Evolutionary conservation across 1,284 basidiomycete species (phyloP).

Genomic region (Austropuccinia psidii): DNA sequence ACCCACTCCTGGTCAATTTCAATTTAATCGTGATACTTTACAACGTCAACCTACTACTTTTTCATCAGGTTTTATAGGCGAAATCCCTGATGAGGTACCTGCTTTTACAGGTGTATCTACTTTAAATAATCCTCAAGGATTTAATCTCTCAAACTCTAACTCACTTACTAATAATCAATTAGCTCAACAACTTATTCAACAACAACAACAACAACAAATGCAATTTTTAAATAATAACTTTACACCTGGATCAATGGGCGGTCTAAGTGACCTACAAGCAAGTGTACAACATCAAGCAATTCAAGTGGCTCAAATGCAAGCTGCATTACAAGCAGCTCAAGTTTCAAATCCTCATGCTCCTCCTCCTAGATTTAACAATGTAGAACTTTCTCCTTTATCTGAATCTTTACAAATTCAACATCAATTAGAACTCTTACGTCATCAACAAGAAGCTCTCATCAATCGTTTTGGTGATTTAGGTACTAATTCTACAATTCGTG

Average conservation of each 20-base stretch:
- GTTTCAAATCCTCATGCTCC: not conserved
- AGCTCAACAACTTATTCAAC: conserved; percentile 29
- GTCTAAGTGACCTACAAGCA: conserved; percentile 38
- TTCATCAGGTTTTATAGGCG: conserved; percentile 18
- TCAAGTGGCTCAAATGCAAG: conserved; percentile 42
- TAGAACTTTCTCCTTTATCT: conserved; percentile 41
- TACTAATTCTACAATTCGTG: not conserved
- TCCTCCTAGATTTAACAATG: conserved; percentile 10
- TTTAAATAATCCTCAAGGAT: conserved; percentile 16
- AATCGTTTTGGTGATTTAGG: conserved; percentile 45
- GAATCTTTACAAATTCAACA: conserved; percentile 50
- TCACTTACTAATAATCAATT: conserved; percentile 16
- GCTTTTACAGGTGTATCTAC: conserved; percentile 10
- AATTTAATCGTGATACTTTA: conserved; percentile 19
- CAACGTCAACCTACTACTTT: conserved; percentile 19
- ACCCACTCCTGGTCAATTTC: conserved; percentile 32
- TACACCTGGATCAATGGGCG: conserved; percentile 12
- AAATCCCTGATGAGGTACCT: conserved; percentile 19
- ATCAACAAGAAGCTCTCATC: conserved; percentile 50
- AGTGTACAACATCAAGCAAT: conserved; percentile 44
- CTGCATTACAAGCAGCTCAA: conserved; percentile 37
- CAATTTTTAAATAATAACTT: conserved; percentile 25
- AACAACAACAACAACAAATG: conserved; percentile 33
- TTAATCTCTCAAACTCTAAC: conserved; percentile 15
- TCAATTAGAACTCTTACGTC: conserved; percentile 49